Evolutionary conservation across 768 basidiomycete genomes (phyloP), one percentile per base, ranked within the genome.

Genomic region (Chiua virens): DNA sequence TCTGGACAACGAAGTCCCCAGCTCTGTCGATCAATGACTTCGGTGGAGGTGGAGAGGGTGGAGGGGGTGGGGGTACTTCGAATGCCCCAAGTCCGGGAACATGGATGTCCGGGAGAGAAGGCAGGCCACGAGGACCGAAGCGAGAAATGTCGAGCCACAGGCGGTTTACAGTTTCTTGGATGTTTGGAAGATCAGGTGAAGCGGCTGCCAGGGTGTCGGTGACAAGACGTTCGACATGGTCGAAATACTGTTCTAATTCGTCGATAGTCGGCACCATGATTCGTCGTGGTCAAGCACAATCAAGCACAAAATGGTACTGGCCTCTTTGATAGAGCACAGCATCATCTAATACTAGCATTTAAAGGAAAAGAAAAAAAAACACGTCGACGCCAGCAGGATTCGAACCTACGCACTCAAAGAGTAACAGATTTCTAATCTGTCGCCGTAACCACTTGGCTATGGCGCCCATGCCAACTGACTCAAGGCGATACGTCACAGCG

Each of bases 401-500:
- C 71, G 80, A 81, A 82, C 81, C 79, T 81, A 75, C 81, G 81
- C 81, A 75, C 80, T 77, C 77, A 78, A 78, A 81, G 77, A 77
- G 80, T 75, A 81, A 82, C 78, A 81, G 79, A 82, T 81, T 81
- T 82, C 81, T 81, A 82, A 82, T 85, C 81, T 81, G 80, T 83
- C 83, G 82, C 82, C 78, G 79, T 85, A 84, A 84, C 82, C 81
- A 83, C 82, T 84, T 83, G 79, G 82, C 81, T 82, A 85, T 83
- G 81, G 83, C 80, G 82, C 81, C 82, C 23, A 30, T 30, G 11
- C 10, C 10, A 30, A 6, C 7, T 13, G 30, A 30, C n/a, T 2
- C 13, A 14, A 30, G 30, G 27, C 1, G 9, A 41, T 8, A 42
- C n/a, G 17, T 6, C 25, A 42, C 15, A n/a, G 15, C 27, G 27